Base-by-base conservation (phyloP, 176 grass and related monocot genomes). In the Chrysopogon serrulatus region DNA sequence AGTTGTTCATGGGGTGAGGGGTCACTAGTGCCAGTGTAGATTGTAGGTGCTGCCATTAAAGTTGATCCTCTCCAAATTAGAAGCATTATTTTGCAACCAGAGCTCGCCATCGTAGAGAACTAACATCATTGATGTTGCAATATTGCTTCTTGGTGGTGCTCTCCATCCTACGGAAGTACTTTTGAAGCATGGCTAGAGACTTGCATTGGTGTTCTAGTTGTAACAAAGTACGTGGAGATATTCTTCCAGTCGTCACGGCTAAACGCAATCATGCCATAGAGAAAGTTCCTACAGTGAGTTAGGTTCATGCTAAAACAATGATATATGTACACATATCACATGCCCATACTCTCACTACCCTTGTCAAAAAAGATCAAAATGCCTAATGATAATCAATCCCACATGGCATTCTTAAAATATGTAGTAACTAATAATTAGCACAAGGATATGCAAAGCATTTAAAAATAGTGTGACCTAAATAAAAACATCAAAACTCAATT, bases 211-310 rank as follows among this genome's bases (percentile, higher is more conserved):
- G 73, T 83, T 54, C 21, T 88, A 0, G 65, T 78, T 3, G 24
- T 83, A 19, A 88, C 80, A 1, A 72, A 83, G 24, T 78, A 17
- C 26, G 16, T 88, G 6, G 80, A 77, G 26, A 88, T 83, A 24
- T 32, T 83, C 34, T 78, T 79, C 75, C 75, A 88, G 17, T 79
- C 36, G 13, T 76, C 81, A 0, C 17, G 44, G 0, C 80, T 66
- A 3, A 21, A 82, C 28, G 45, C 12, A 21, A 0, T 6, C 10
- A 82, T 3, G 3, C 71, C 79, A 0, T 0, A n/a, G 10, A 87
- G 62, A 6, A 87, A 87, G 11, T 37, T 42, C 31, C 68, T 89
- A 31, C 17, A 60, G 9, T 44, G 3, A 28, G 6, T 27, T 79
- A n/a, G n/a, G n/a, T n/a, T n/a, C n/a, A n/a, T 12, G 51, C 31